Conservation (phyloP, 1,284 basidiomycete genomes). For the Pseudozyma thailandica region DNA sequence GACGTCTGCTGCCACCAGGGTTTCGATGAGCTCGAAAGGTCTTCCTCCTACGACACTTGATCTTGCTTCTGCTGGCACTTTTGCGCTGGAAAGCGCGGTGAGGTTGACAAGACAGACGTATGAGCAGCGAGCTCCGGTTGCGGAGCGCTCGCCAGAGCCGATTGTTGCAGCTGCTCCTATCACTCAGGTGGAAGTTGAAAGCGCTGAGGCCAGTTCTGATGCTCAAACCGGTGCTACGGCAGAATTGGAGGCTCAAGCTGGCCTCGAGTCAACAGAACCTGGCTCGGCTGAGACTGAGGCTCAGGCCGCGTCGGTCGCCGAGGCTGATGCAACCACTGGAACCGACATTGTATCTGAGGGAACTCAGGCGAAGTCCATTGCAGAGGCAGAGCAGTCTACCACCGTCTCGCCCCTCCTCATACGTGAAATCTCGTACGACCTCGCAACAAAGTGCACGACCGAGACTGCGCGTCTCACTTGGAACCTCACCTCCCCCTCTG, state of each 20-base stretch:
- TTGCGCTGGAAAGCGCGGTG: constrained; percentile 25
- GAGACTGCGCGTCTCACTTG: constrained; percentile 31
- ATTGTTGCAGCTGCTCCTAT: not conserved
- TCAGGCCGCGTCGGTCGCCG: not conserved
- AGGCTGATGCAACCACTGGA: not conserved
- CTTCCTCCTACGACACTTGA: constrained; percentile 17
- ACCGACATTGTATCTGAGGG: not conserved
- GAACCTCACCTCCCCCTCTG: constrained; percentile 2
- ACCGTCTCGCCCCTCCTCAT: constrained; percentile 9
- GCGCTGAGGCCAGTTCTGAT: not conserved
- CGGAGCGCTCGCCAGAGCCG: not conserved
- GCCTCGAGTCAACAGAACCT: too few species aligned
- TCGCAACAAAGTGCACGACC: constrained; percentile 17
- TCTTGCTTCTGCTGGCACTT: not conserved
- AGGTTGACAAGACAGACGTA: constrained; percentile 23
- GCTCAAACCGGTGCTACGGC: not conserved
- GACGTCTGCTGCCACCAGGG: not conserved
- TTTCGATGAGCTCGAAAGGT: not conserved
- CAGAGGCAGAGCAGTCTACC: not conserved
- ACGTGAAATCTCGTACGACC: constrained; percentile 33
- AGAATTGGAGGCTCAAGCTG: not conserved
- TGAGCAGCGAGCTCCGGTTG: constrained; percentile 6
- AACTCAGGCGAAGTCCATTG: not conserved
- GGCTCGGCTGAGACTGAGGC: not conserved
- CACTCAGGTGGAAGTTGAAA: not conserved